These are phyloP conservation scores for Penicillium canariense DNA, from an alignment of 495 filamentous ascomycete species.

Conservation along the genomic window DNA sequence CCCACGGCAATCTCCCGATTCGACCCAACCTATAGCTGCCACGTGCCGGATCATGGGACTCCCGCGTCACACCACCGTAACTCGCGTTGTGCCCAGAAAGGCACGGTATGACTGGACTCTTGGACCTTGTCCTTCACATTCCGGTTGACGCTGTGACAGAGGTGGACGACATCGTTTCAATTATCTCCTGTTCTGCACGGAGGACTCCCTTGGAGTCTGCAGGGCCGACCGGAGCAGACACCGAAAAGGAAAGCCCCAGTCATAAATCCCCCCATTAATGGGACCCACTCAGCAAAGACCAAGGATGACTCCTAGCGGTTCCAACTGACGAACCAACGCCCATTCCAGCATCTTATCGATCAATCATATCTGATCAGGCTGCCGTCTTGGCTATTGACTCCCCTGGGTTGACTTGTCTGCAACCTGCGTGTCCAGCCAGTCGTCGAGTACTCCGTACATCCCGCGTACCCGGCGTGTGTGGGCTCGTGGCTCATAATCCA, in stretches of 20 bases:
- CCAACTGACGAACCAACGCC: constrained; percentile 12
- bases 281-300: background rate
- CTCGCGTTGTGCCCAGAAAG: background rate
- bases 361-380: constrained; percentile 24
- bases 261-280: background rate
- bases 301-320: background rate
- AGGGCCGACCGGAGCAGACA: too few relatives aligned
- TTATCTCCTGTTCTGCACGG: too few relatives aligned
- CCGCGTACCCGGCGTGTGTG: background rate
- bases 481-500: background rate
- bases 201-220: too few relatives aligned
- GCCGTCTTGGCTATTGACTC: background rate
- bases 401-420: background rate
- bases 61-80: background rate
- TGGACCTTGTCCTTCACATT: background rate
- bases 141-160: too few relatives aligned
- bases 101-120: background rate
- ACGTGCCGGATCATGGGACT: constrained; percentile 1
- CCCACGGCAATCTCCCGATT: too few relatives aligned
- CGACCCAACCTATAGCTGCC: background rate
- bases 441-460: too few relatives aligned
- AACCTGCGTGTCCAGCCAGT: too few relatives aligned
- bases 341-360: constrained; percentile 26
- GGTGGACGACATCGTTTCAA: too few relatives aligned
- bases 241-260: too few relatives aligned